Evolutionary conservation across 2,329 filamentous ascomycete species (phyloP).

Genomic region (Sporothrix pseudoabietina): DNA sequence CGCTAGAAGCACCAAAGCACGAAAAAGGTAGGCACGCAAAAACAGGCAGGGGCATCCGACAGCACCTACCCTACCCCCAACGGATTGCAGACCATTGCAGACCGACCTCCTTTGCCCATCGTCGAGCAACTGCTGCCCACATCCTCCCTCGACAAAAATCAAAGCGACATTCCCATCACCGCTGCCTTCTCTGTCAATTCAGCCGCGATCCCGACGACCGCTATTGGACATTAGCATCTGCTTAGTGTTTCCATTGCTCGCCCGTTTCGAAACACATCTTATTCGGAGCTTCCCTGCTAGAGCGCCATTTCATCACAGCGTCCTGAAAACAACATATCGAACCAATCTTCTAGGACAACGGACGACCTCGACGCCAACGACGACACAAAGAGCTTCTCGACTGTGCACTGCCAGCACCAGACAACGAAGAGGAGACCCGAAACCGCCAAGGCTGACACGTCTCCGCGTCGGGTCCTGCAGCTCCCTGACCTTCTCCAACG

Average conservation of each 20-base stretch:
- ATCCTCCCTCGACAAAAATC: not conserved
- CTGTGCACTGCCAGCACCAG: too few species aligned
- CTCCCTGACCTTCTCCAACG: not conserved
- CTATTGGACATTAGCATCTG: not conserved
- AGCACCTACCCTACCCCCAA: not conserved
- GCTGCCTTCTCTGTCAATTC: too few species aligned
- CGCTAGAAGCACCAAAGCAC: not conserved
- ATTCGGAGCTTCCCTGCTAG: not conserved
- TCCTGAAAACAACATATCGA: not conserved
- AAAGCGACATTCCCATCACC: not conserved
- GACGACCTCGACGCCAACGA: not conserved
- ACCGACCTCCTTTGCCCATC: not conserved
- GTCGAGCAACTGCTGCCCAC: not conserved
- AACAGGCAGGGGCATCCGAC: not conserved
- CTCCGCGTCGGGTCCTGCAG: not conserved
- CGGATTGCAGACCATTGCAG: too few species aligned
- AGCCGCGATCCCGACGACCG: not conserved
- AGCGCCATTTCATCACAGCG: not conserved
- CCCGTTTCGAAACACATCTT: not conserved
- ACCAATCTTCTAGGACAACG: too few species aligned
- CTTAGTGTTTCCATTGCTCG: too few species aligned
- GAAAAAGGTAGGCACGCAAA: constrained; percentile 18
- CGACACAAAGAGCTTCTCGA: not conserved
- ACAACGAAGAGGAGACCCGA: not conserved
- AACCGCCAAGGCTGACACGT: not conserved